These are phyloP conservation scores for Alternaria arbusti DNA, from an alignment of 2,329 filamentous ascomycete genomes.

Conservation along the genomic window DNA sequence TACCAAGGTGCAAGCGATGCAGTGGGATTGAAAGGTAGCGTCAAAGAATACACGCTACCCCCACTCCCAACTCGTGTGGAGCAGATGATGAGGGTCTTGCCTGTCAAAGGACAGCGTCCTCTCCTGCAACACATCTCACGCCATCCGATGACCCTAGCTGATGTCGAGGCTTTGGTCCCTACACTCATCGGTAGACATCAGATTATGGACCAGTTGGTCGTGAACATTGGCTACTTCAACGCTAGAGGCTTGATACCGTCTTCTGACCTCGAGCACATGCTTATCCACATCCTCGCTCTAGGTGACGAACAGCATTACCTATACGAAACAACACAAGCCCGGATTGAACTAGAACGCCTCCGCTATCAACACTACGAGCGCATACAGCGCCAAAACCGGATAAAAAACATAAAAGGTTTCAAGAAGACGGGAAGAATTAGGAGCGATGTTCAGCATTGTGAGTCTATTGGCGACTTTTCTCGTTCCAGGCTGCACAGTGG, in stretches of 20 bases:
- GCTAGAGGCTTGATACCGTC: background rate
- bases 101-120: background rate
- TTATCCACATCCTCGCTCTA: background rate
- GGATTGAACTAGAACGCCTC: background rate
- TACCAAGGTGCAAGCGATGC: background rate
- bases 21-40: background rate
- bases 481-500: background rate
- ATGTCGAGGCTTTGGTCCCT: conserved; percentile 8
- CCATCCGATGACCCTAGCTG: background rate
- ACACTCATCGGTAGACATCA: background rate
- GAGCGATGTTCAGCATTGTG: background rate
- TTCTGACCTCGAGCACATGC: background rate
- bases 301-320: background rate
- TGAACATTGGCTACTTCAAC: conserved; percentile 6
- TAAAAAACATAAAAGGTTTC: no score
- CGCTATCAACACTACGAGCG: background rate
- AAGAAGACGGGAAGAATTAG: background rate
- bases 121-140: conserved; percentile 3
- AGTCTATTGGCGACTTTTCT: background rate
- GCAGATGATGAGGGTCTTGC: background rate
- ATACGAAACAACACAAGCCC: background rate
- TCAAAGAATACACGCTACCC: background rate
- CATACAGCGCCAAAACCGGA: background rate
- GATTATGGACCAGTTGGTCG: conserved; percentile 4
- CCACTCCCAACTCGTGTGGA: background rate